phyloP scores from a whole-genome alignment of 169 alveolate genomes.

The Besnoitia besnoiti region DNA sequence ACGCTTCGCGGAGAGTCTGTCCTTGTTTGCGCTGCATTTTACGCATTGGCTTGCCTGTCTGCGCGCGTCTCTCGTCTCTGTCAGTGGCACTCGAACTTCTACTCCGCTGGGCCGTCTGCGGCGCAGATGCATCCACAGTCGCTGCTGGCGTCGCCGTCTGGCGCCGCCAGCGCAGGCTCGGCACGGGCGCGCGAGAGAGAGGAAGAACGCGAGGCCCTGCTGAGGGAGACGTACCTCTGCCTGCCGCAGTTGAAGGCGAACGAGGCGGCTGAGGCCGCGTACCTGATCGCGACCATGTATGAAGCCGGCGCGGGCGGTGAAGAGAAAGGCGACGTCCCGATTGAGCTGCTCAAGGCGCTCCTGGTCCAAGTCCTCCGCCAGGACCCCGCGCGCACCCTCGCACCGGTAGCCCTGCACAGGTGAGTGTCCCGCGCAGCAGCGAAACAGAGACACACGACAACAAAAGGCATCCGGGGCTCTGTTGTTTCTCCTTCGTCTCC shows the following conservation, averaged over 20 bases:
- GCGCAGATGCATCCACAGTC: background rate
- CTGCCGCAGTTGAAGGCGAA: background rate
- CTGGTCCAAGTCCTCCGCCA: background rate
- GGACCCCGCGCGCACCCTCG: background rate
- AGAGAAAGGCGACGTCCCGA: background rate
- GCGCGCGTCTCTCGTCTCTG: background rate
- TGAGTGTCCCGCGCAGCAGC: background rate
- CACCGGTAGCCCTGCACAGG: background rate
- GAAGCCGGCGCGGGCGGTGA: background rate
- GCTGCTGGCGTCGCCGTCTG: background rate
- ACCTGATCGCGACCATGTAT: background rate
- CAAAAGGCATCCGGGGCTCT: no score
- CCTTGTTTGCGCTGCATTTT: no score
- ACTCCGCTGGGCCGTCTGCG: background rate
- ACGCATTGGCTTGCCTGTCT: no score
- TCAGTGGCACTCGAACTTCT: background rate
- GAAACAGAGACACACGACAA: background rate
- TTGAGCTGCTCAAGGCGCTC: background rate
- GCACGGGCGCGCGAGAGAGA: background rate
- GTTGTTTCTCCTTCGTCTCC: no score
- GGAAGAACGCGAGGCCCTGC: background rate
- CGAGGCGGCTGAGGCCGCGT: slow-evolving; percentile 6
- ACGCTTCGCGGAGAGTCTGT: no score
- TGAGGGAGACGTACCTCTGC: background rate
- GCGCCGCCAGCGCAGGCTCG: background rate